A percentile compares a stretch with the other conserved stretches of the same genome.
These are phyloP conservation scores for Solanum peruvianum DNA, from an alignment of 257 asterid genomes.

Conservation along the genomic window DNA sequence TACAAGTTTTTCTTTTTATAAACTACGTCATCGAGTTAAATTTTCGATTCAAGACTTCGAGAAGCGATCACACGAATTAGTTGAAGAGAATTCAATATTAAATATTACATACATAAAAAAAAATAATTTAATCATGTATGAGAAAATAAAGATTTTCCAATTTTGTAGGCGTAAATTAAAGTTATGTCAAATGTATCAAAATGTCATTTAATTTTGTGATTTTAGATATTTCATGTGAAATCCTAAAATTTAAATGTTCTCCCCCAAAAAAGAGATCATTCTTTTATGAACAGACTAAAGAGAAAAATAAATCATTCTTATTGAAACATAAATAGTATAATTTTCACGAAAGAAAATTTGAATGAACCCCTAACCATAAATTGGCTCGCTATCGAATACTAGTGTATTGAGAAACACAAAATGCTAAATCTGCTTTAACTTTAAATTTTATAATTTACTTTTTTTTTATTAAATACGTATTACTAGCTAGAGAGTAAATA, in stretches of 20 bases:
- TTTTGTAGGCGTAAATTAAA: not conserved
- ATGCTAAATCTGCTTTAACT: not conserved
- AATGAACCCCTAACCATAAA: too few relatives aligned
- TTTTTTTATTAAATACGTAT: not conserved
- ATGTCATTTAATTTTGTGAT: too few relatives aligned
- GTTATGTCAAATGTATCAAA: too few relatives aligned
- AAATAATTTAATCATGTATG: too few relatives aligned
- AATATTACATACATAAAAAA: too few relatives aligned
- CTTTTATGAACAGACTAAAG: not conserved
- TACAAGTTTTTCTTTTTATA: not conserved
- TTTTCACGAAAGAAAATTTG: too few relatives aligned
- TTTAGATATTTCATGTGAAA: not conserved
- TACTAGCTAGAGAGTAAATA: not conserved
- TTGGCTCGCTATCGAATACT: not conserved
- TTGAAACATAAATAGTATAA: rapidly evolving
- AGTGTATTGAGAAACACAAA: not conserved
- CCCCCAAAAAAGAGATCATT: too few relatives aligned
- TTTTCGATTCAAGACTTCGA: too few relatives aligned
- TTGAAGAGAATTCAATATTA: not conserved
- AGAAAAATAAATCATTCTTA: too few relatives aligned
- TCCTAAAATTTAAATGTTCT: not conserved
- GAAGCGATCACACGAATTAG: too few relatives aligned
- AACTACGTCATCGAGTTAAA: not conserved
- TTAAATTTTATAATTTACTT: not conserved
- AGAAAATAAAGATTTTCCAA: too few relatives aligned